Evolutionary conservation across 345 rosid species (phyloP).

Genomic region (Salix koriyanagi): DNA sequence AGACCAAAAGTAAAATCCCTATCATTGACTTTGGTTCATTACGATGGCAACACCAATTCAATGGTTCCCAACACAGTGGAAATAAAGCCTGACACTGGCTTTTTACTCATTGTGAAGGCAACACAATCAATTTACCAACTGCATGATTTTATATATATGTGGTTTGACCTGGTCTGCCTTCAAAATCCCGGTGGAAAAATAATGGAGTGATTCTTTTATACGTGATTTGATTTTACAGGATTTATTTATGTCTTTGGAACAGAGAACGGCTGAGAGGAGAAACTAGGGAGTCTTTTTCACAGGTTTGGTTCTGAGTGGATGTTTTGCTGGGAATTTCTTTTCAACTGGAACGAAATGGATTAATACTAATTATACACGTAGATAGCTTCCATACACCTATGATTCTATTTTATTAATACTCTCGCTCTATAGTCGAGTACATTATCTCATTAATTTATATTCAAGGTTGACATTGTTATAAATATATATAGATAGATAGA

Average conservation of each 20-base stretch:
- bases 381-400: no score
- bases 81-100: no score
- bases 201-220: neutral
- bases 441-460: no score
- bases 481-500: no score
- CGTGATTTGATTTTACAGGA: neutral
- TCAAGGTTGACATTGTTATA: no score
- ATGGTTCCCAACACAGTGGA: no score
- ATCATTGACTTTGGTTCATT: no score
- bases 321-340: constrained; percentile 17
- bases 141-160: neutral
- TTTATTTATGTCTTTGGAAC: constrained; percentile 28
- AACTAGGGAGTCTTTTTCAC: constrained; percentile 18
- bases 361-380: neutral
- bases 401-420: no score
- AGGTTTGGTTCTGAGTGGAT: constrained; percentile 16
- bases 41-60: no score
- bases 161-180: neutral
- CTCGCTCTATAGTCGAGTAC: no score
- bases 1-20: no score
- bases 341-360: neutral
- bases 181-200: neutral
- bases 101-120: no score
- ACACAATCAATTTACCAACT: neutral
- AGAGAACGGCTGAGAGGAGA: constrained; percentile 15